A percentile compares a stretch with the other conserved stretches of the same genome.
Evolutionary conservation across 1,139 yeast species (phyloP).

Genomic region (Debaryomycetaceae sp.): DNA sequence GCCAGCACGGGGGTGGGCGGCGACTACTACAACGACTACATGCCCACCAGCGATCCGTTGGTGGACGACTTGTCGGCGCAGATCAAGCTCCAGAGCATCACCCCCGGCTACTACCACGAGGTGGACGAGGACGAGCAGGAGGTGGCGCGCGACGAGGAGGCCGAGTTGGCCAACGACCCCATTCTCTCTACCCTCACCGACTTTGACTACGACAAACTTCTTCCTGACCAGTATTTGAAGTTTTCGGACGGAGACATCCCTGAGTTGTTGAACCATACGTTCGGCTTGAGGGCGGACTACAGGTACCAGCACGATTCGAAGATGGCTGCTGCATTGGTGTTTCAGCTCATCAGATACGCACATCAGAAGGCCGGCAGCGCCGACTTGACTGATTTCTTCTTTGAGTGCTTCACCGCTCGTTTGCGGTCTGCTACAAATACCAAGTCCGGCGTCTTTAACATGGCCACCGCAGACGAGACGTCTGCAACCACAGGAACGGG

Average conservation of each 20-base stretch:
- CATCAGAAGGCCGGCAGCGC: conserved; percentile 51
- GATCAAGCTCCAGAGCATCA: conserved; percentile 50
- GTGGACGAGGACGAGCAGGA: conserved; percentile 21
- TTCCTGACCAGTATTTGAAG: conserved; percentile 49
- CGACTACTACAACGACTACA: conserved; percentile 13
- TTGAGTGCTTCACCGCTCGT: conserved; percentile 59
- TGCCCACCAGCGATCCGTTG: conserved; percentile 26
- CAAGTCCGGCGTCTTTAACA: conserved; percentile 55
- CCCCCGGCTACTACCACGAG: conserved; percentile 20
- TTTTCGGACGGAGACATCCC: conserved; percentile 70
- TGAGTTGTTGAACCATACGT: conserved; percentile 52
- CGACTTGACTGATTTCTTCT: conserved; percentile 53
- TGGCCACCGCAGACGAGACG: conserved; percentile 29
- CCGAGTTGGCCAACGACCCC: conserved; percentile 27
- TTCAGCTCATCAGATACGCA: conserved; percentile 65
- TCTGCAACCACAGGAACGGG: conserved; percentile 39
- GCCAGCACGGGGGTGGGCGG: conserved; percentile 14
- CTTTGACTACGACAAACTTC: conserved; percentile 46
- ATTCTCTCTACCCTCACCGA: conserved; percentile 26
- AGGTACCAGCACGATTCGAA: conserved; percentile 52
- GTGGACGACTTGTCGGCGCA: conserved; percentile 40
- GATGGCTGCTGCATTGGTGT: conserved; percentile 64
- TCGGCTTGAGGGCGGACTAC: conserved; percentile 32
- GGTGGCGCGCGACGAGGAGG: conserved; percentile 27
- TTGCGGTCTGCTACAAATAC: conserved; percentile 58